A percentile compares a stretch with the other conserved stretches of the same genome.
phyloP scores from a whole-genome alignment of 2,329 filamentous ascomycete species.

The Tolypocladium ovalisporum region DNA sequence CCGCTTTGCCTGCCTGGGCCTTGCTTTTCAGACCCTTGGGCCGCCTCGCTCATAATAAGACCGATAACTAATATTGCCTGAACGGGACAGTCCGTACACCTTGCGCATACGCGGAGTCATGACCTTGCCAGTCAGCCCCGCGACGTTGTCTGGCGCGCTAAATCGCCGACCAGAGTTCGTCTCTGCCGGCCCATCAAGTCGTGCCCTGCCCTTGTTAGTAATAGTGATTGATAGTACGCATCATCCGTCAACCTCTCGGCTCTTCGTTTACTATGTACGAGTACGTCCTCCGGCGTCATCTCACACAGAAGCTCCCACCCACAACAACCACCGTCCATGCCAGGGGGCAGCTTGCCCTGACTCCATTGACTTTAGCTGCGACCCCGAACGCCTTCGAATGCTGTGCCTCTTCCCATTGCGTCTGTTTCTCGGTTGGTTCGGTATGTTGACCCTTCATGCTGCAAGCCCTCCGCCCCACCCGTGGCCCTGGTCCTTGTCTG shows the following conservation, averaged over 20 bases:
- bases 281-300: not conserved
- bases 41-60: not conserved
- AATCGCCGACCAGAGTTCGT: not conserved
- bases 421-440: not conserved
- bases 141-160: not conserved
- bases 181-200: not conserved
- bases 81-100: not conserved
- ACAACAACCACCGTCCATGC: not conserved
- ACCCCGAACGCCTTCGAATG: not conserved
- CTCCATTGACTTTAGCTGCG: not conserved
- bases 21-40: not conserved
- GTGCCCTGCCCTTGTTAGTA: no score
- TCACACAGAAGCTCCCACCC: not conserved
- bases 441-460: not conserved
- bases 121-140: not conserved
- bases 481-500: not conserved
- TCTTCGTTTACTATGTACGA: no score
- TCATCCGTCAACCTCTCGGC: not conserved
- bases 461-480: not conserved
- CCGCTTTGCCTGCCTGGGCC: not conserved
- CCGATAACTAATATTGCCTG: not conserved
- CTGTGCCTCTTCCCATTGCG: not conserved
- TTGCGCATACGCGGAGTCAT: no score
- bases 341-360: not conserved
- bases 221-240: not conserved